Percentiles rank a stretch among this genome's conserved stretches.
These are phyloP conservation scores for Adansonia gregorii DNA, from an alignment of 441 rosid genomes.

Conservation along the genomic window DNA sequence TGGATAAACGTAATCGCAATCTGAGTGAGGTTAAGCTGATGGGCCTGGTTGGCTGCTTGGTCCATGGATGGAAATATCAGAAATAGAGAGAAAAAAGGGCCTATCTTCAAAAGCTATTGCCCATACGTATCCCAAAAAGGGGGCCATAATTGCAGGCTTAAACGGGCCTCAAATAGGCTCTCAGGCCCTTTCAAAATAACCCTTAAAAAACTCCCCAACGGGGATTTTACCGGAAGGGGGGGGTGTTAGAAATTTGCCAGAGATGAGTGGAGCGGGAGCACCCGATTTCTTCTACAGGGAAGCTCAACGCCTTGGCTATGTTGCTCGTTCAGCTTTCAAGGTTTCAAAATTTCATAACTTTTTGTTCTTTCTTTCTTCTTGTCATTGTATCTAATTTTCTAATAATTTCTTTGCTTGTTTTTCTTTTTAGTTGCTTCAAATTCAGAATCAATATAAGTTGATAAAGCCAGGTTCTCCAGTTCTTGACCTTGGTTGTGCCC, in stretches of 20 bases:
- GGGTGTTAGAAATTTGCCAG: conserved; percentile 32
- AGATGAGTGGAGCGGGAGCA: conserved; percentile 79
- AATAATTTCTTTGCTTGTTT: not conserved
- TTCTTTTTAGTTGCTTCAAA: conserved; percentile 75
- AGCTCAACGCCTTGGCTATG: conserved; percentile 97
- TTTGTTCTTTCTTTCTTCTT: not conserved
- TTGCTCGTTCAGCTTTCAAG: conserved; percentile 99
- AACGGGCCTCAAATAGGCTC: not conserved
- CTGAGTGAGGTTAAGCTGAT: too few relatives aligned
- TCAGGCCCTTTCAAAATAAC: not conserved
- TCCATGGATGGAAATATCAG: too few relatives aligned
- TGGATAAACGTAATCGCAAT: too few relatives aligned
- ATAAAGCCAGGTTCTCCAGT: conserved; percentile 82
- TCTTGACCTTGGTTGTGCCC: conserved; percentile 97
- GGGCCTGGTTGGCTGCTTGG: too few relatives aligned
- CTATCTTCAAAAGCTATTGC: not conserved
- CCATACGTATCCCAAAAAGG: not conserved
- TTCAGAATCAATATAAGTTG: conserved; percentile 78
- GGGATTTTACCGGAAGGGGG: not conserved
- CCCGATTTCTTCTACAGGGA: conserved; percentile 98
- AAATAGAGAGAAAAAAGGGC: not conserved
- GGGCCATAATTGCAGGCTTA: not conserved
- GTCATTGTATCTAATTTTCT: not conserved
- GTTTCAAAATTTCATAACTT: conserved; percentile 32
- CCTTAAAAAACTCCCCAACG: not conserved